Evolutionary conservation across 2,329 filamentous ascomycete species (phyloP), one percentile per base, ranked within the genome.

Genomic region (Nemania serpens): DNA sequence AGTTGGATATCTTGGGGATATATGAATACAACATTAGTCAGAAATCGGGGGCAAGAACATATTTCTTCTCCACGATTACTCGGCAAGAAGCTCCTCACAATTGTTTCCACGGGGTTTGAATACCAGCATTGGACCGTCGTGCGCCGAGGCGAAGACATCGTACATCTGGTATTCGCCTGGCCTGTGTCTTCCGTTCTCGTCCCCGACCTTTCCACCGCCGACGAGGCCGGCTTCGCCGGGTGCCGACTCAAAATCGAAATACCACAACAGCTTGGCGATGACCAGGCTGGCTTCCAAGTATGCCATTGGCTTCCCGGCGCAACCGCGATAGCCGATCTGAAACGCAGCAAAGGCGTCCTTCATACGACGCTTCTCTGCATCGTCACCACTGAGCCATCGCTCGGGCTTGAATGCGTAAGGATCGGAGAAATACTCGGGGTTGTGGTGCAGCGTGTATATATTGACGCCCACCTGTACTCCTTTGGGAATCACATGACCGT

Each of bases 261-360:
- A 62, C 65, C 65, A 67, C 20, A 67, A 42, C 3, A 55, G 25
- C 39, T 61, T 64, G 2, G 65, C 63, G 6, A 66, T 36, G 2
- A 61, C 60, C 4, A 66, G 59, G n/a, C 61, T 62, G 1, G 50
- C 39, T 46, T 68, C 64, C 42, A 68, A 52, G 41, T 68, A 68
- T 9, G 66, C 64, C 66, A 67, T 64, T 0, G 61, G 43, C 49
- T 64, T 64, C 7, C 65, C 65, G 0, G 63, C 63, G 17, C 65
- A 67, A 3, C 62, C 58, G 15, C 65, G 64, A 25, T 59, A 56
- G 2, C 66, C 66, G 12, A 62, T 58, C 17, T 41, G 43, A 49
- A 68, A 68, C 29, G 64, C 48, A 10, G 55, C 56, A 42, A 66
- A 66, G 11, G 61, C 65, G 9, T 53, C 53, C 13, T 45, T 53